Base-by-base conservation (phyloP, 2,329 filamentous ascomycete genomes). In the Aspergillus aculeatus region DNA sequence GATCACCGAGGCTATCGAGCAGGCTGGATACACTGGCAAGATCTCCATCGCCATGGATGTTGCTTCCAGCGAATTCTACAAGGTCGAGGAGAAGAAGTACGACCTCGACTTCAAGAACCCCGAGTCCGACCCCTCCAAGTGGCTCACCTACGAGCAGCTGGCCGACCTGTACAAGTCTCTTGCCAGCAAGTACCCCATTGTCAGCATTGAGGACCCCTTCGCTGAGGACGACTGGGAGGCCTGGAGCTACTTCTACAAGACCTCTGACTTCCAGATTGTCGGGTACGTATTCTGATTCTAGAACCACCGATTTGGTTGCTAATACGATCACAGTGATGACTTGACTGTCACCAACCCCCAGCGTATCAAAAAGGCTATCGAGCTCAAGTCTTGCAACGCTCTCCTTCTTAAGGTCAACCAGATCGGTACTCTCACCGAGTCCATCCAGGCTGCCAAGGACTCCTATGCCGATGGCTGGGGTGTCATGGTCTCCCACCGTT, bases 61-160 rank as follows among this genome's bases (percentile, higher is more conserved):
- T 77, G 95, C 95, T 68, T 97, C 95, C 68, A 96, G 91, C 84
- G 95, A 99, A 82, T 99, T 99, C 87, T 99, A 99, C 90, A 98
- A 98, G 85, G 81, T 84, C 73, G 91, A 95, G 55, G 94, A 83
- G 78, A 97, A 98, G 90, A 98, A 98, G 86, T 99, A 99, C 87
- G 95, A 99, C 78, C 86, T 99, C 68, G 95, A 98, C 89, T 99
- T 98, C 91, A 98, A 99, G 91, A 99, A 99, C 88, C 94, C 95
- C 74, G 89, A 98, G 66, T 95, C 90, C 79, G 95, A 99, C 84
- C 86, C 88, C 76, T 86, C 82, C 84, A 98, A 99, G 88, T 98
- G 95, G 95, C 85, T 99, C 84, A 96, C 91, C 71, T 98, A 98
- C 82, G 92, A 98, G 86, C 85, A 99, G 84, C 90, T 99, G 65